These are phyloP conservation scores for Gossypium herbaceum DNA, from an alignment of 345 rosid species.

Conservation along the genomic window DNA sequence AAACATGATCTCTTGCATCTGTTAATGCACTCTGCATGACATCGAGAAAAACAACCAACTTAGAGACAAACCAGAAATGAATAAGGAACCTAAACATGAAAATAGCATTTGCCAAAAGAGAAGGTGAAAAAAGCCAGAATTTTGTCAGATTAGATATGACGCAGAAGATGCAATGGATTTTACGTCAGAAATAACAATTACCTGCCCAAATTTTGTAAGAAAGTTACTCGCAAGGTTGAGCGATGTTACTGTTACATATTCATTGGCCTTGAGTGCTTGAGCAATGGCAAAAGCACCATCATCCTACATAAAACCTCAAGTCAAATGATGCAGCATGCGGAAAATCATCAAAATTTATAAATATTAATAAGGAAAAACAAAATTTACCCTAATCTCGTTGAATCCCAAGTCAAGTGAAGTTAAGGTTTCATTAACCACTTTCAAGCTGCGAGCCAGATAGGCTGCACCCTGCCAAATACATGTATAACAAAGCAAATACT, in stretches of 20 bases:
- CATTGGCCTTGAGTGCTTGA: conserved; percentile 90
- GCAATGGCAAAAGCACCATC: conserved; percentile 96
- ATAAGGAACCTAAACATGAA: neutral
- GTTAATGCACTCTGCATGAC: conserved; percentile 70
- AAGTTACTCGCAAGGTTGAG: conserved; percentile 82
- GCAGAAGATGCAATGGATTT: neutral
- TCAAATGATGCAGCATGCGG: conserved; percentile 12
- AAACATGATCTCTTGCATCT: conserved; percentile 91
- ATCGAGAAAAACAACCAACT: neutral
- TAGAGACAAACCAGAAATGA: neutral
- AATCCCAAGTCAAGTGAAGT: conserved; percentile 83
- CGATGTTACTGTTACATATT: conserved; percentile 75
- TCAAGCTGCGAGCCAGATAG: conserved; percentile 82
- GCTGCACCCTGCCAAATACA: conserved; percentile 68
- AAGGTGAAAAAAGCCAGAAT: neutral
- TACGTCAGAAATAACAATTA: conserved; percentile 16
- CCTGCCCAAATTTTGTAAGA: conserved; percentile 96
- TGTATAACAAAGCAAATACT: neutral
- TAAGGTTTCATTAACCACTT: conserved; percentile 93
- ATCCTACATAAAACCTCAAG: conserved; percentile 44
- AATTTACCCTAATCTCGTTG: conserved; percentile 78
- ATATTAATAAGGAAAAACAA: neutral
- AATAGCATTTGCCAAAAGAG: neutral
- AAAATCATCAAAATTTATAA: neutral
- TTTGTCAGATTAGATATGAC: neutral